These are phyloP conservation scores for Orbilia brochopaga DNA, from an alignment of 2,329 filamentous ascomycete species.

Conservation along the genomic window DNA sequence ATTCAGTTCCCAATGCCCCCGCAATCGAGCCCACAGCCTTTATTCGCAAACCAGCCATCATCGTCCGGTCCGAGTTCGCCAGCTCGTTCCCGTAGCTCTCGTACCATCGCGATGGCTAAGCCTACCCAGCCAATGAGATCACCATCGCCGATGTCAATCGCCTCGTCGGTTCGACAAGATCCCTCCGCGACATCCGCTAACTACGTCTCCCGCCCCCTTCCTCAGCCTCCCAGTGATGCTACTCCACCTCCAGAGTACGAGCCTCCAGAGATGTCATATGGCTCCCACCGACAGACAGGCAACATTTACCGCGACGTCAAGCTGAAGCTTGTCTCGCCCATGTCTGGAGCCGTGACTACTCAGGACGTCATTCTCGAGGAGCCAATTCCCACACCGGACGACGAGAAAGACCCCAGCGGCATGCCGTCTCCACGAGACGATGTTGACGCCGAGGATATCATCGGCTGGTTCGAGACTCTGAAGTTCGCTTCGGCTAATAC, in stretches of 20 bases:
- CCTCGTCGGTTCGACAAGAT: conserved; percentile 27
- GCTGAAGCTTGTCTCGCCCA: conserved; percentile 33
- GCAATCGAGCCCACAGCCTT: conserved; percentile 6
- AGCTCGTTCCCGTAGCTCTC: conserved; percentile 23
- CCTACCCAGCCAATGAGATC: conserved; percentile 46
- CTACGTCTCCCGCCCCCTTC: conserved; percentile 43
- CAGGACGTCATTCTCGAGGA: conserved; percentile 45
- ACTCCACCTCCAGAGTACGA: conserved; percentile 49
- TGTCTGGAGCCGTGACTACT: conserved; percentile 20
- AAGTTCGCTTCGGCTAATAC: conserved; percentile 42
- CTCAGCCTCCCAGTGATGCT: conserved; percentile 36
- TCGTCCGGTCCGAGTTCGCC: conserved; percentile 14
- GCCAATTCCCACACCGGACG: conserved; percentile 21
- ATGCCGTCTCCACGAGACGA: conserved; percentile 42
- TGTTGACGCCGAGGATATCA: conserved; percentile 44
- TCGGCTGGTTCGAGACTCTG: conserved; percentile 47
- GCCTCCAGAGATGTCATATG: conserved; percentile 19
- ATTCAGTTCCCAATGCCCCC: conserved; percentile 46
- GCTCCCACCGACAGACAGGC: conserved; percentile 4
- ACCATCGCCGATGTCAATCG: conserved; percentile 42
- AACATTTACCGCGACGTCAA: conserved; percentile 35
- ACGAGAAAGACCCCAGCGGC: conserved; percentile 16
- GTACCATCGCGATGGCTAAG: conserved; percentile 37
- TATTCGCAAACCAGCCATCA: not conserved
- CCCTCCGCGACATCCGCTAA: conserved; percentile 24